A percentile compares a stretch with the other conserved stretches of the same genome.
phyloP scores from a whole-genome alignment of 768 basidiomycete species.

The Trametes coccinea region DNA sequence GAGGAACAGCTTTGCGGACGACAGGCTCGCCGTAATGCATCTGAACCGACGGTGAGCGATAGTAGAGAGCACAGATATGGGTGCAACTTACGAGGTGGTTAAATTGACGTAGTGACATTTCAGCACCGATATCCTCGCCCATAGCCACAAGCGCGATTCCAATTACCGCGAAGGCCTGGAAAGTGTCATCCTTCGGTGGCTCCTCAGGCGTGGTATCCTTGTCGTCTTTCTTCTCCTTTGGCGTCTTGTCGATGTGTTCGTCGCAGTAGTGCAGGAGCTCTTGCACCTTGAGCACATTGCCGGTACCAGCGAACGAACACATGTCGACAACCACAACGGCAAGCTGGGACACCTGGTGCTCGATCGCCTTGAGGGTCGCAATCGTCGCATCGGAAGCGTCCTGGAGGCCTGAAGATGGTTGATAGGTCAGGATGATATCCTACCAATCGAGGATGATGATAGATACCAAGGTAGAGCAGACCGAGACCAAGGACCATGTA shows the following conservation, averaged over 20 bases:
- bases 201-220: conserved; percentile 47
- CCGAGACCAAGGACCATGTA: conserved; percentile 91
- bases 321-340: conserved; percentile 91
- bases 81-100: conserved; percentile 80
- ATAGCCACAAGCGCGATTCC: conserved; percentile 94
- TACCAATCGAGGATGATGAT: not conserved
- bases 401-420: conserved; percentile 66
- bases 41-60: conserved; percentile 40
- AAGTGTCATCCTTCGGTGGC: conserved; percentile 66
- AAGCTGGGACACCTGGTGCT: conserved; percentile 88
- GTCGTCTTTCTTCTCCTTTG: conserved; percentile 42
- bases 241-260: conserved; percentile 72
- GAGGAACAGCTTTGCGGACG: conserved; percentile 89
- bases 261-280: conserved; percentile 90
- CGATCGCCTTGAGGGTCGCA: conserved; percentile 89
- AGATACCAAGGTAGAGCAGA: conserved; percentile 84
- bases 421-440: not conserved
- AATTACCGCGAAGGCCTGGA: conserved; percentile 90
- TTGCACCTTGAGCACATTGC: conserved; percentile 93
- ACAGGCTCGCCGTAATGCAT: conserved; percentile 98
- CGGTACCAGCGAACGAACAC: conserved; percentile 92
- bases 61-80: conserved; percentile 18
- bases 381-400: conserved; percentile 93
- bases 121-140: conserved; percentile 97
- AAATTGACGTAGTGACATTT: conserved; percentile 97